phyloP scores from a whole-genome alignment of 129 eudicot species.

The Artemisia tridentata region DNA sequence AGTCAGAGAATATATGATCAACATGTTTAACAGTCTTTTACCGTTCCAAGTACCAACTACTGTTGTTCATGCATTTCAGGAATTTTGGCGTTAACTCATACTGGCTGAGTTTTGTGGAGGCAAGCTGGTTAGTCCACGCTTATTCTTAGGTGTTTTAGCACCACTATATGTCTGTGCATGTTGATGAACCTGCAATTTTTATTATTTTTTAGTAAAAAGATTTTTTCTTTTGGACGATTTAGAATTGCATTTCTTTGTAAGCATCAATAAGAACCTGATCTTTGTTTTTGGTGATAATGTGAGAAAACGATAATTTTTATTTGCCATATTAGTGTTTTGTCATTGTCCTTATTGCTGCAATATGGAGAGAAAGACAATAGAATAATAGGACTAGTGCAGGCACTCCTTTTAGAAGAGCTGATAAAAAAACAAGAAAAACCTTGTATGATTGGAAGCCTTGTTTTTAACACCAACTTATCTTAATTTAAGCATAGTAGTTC shows the following conservation, averaged over 20 bases:
- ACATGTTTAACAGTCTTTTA: constrained; percentile 16
- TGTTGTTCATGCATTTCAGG: constrained; percentile 35
- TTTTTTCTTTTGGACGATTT: constrained; percentile 21
- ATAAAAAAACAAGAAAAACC: not conserved
- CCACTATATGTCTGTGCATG: not conserved
- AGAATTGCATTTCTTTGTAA: constrained; percentile 22
- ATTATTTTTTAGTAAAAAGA: constrained; percentile 4
- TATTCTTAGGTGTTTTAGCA: constrained; percentile 7
- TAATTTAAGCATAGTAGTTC: not conserved
- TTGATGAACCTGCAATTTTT: constrained; percentile 7
- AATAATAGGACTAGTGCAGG: constrained; percentile 16
- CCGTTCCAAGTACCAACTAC: constrained; percentile 21
- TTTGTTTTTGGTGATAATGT: constrained; percentile 24
- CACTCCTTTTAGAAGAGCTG: not conserved
- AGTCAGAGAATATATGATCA: constrained; percentile 10
- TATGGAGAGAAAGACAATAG: constrained; percentile 21
- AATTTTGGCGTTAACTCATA: constrained; percentile 21
- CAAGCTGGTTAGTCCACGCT: constrained; percentile 27
- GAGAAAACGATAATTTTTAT: constrained; percentile 6
- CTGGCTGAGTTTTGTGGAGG: constrained; percentile 33
- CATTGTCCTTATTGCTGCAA: constrained; percentile 23
- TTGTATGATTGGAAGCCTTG: constrained; percentile 21
- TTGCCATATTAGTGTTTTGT: constrained; percentile 17
- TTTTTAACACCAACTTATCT: constrained; percentile 20
- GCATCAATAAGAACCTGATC: constrained; percentile 25